These are phyloP conservation scores for Russula vinacea DNA, from an alignment of 768 basidiomycete species.

Conservation along the genomic window DNA sequence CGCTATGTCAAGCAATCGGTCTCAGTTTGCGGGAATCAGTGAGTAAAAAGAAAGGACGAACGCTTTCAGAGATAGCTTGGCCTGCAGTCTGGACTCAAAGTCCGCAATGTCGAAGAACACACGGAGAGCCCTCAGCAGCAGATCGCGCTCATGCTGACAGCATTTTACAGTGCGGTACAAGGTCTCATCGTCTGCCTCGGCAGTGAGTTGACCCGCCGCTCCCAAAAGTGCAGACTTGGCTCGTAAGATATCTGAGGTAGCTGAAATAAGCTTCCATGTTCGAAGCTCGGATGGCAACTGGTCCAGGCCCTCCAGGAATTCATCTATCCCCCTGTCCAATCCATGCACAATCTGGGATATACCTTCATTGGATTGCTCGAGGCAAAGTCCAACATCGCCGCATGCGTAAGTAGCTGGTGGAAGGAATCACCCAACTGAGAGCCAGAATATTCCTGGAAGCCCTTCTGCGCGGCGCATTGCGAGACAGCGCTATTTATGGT, in stretches of 20 bases:
- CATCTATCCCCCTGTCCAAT: constrained; percentile 20
- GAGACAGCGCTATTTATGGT: constrained; percentile 17
- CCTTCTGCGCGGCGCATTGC: constrained; percentile 19
- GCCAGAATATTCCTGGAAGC: constrained; percentile 13
- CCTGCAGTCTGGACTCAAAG: constrained; percentile 16
- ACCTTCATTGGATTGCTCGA: constrained; percentile 3
- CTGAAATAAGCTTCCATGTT: constrained; percentile 12
- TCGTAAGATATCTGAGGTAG: constrained; percentile 12
- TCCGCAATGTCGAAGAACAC: constrained; percentile 20
- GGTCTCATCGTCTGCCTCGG: background rate
- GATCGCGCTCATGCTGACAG: constrained; percentile 18
- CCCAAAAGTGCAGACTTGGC: constrained; percentile 9
- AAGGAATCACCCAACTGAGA: constrained; percentile 11
- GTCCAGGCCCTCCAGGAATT: constrained; percentile 18
- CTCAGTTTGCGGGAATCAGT: background rate
- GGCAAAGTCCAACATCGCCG: constrained; percentile 19
- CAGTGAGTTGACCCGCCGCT: constrained; percentile 3
- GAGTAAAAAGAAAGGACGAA: background rate
- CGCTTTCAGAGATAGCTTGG: constrained; percentile 12
- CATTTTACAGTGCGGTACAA: background rate
- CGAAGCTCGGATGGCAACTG: constrained; percentile 13
- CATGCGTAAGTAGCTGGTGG: constrained; percentile 16
- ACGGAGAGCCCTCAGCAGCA: constrained; percentile 17
- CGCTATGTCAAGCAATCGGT: background rate
- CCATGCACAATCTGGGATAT: constrained; percentile 17